These are phyloP conservation scores for Draba incana DNA, from an alignment of 345 rosid species.

Conservation along the genomic window DNA sequence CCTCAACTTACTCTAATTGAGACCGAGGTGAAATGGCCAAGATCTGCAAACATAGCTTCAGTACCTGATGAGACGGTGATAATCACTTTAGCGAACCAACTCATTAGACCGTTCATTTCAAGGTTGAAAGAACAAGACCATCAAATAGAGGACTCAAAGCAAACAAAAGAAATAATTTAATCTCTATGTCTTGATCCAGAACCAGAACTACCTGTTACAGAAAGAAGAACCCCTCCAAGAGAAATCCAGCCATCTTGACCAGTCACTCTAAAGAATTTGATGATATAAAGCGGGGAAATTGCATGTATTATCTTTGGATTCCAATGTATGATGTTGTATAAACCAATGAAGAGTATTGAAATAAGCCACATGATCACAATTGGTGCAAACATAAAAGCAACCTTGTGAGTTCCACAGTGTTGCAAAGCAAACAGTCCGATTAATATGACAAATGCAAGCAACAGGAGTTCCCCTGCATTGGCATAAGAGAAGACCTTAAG, in stretches of 20 bases:
- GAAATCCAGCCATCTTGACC: conserved; percentile 95
- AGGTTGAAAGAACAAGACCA: conserved; percentile 6
- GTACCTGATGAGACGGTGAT: conserved; percentile 62
- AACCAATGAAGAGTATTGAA: conserved; percentile 69
- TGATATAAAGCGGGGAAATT: conserved; percentile 73
- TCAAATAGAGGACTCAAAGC: conserved; percentile 10
- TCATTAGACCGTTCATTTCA: conserved; percentile 17
- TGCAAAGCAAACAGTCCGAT: conserved; percentile 95
- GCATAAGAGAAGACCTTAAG: conserved; percentile 20
- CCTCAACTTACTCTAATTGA: conserved; percentile 70
- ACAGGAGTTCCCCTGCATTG: conserved; percentile 59
- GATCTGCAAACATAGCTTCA: conserved; percentile 96
- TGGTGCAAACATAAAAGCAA: conserved; percentile 92
- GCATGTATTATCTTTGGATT: conserved; percentile 78
- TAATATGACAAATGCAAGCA: conserved; percentile 84
- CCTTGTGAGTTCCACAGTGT: conserved; percentile 86
- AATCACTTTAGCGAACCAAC: conserved; percentile 22
- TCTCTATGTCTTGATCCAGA: conserved; percentile 17
- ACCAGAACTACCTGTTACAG: conserved; percentile 71
- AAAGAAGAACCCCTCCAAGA: conserved; percentile 92
- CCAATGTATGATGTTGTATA: conserved; percentile 74
- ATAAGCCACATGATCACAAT: conserved; percentile 81
- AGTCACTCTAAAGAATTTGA: conserved; percentile 66
- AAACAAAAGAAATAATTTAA: conserved; percentile 8
- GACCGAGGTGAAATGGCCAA: conserved; percentile 90